Evolutionary conservation across 192 early-diverging fungal species (phyloP).

Genomic region (Coemansia sp.): DNA sequence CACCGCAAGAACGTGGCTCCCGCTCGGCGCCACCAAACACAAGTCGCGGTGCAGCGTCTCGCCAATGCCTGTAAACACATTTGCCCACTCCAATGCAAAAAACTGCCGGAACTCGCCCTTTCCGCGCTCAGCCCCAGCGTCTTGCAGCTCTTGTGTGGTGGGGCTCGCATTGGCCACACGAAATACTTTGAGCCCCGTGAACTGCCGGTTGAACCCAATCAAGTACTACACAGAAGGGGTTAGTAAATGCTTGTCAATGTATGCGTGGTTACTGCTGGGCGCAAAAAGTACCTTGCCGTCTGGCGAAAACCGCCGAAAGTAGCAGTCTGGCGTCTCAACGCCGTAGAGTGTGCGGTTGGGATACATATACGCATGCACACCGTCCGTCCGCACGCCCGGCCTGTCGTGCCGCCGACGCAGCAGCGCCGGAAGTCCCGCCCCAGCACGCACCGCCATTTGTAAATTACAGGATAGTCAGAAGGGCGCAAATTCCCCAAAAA

Average conservation of each 20-base stretch:
- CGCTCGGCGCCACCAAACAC: slow-evolving; percentile 37
- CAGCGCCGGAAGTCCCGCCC: no score
- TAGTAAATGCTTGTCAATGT: no score
- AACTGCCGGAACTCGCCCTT: slow-evolving; percentile 50
- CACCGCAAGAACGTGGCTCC: slow-evolving; percentile 32
- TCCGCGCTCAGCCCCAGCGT: slow-evolving; percentile 10
- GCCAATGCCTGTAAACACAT: slow-evolving; percentile 31
- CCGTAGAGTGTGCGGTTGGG: slow-evolving; percentile 51
- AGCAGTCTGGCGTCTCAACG: slow-evolving; percentile 50
- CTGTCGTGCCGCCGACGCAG: no score
- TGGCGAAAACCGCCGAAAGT: slow-evolving; percentile 47
- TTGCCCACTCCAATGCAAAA: slow-evolving; percentile 41
- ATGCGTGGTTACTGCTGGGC: not conserved
- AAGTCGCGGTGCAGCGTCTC: slow-evolving; percentile 49
- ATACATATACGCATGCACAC: slow-evolving; percentile 29
- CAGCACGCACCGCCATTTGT: no score
- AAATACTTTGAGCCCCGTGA: slow-evolving; percentile 41
- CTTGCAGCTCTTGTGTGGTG: slow-evolving; percentile 23
- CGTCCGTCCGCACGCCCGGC: no score
- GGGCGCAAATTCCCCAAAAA: not conserved
- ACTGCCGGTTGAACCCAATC: slow-evolving; percentile 39
- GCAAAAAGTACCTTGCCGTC: slow-evolving; percentile 41
- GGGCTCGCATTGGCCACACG: slow-evolving; percentile 27
- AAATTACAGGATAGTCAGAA: no score
- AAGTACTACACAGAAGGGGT: slow-evolving; percentile 19